Conservation (phyloP, 2,329 filamentous ascomycete genomes). For the Fusarium camptoceras region DNA sequence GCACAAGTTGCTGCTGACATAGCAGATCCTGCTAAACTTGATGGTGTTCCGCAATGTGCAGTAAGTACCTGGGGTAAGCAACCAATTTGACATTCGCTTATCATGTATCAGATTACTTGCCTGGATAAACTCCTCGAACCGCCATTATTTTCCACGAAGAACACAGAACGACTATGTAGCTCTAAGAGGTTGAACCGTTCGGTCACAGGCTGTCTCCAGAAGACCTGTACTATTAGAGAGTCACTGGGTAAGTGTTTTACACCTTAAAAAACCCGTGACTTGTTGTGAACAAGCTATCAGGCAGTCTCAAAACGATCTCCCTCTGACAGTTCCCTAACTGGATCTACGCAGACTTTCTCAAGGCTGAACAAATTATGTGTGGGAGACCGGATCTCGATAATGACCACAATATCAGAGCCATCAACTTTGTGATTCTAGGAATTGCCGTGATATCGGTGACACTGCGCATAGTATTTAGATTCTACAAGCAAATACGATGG, state of each 20-base stretch:
- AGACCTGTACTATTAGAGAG: not conserved
- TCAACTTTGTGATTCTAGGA: not conserved
- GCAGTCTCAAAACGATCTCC: no score
- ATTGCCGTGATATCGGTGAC: not conserved
- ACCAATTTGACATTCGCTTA: accelerated
- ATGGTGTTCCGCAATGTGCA: not conserved
- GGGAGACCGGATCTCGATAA: conserved; percentile 6
- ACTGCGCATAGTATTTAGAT: not conserved
- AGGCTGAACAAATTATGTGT: not conserved
- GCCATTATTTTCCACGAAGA: accelerated
- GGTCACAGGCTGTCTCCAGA: accelerated
- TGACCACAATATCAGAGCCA: not conserved
- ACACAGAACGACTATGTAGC: accelerated
- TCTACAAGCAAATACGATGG: not conserved
- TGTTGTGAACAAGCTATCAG: no score
- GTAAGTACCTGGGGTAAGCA: not conserved
- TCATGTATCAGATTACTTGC: not conserved
- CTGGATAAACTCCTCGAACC: not conserved
- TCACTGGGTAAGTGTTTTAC: not conserved
- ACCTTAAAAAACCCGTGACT: no score
- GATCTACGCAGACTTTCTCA: not conserved
- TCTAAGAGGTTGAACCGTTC: accelerated
- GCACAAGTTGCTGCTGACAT: not conserved
- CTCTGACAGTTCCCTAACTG: no score
- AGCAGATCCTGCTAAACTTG: not conserved